Conservation (phyloP, 495 filamentous ascomycete species). For the Neurospora sp. region DNA sequence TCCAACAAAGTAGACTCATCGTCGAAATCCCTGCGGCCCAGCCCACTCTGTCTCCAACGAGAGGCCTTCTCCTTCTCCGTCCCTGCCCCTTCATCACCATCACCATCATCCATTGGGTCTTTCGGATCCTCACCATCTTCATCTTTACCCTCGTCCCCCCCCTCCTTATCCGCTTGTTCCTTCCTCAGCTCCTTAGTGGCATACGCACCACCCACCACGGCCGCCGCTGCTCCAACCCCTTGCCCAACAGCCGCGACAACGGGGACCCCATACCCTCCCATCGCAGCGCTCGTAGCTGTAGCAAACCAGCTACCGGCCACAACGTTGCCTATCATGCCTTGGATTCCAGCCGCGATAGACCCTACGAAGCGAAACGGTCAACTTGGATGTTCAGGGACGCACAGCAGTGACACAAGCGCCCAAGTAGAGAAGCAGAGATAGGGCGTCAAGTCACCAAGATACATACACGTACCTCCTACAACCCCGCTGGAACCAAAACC, state of each 20-base stretch:
- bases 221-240: background rate
- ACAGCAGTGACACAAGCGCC: background rate
- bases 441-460: background rate
- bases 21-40: background rate
- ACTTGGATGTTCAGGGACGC: background rate
- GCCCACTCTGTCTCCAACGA: background rate
- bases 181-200: background rate
- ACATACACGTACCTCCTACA: conserved; percentile 3
- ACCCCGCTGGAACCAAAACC: conserved; percentile 2
- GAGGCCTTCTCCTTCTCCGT: background rate
- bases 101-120: background rate
- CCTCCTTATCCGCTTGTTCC: background rate
- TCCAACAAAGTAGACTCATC: background rate
- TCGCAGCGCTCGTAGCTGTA: background rate
- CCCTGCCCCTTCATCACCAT: background rate
- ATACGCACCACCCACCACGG: background rate
- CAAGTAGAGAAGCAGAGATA: background rate
- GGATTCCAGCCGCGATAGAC: background rate
- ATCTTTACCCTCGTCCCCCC: background rate
- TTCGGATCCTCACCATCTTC: background rate
- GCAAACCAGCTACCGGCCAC: background rate
- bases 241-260: background rate
- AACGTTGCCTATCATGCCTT: conserved; percentile 1
- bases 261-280: background rate
- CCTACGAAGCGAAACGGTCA: background rate